phyloP scores from a whole-genome alignment of 2,329 filamentous ascomycete species.

The Aspergillus sp. region DNA sequence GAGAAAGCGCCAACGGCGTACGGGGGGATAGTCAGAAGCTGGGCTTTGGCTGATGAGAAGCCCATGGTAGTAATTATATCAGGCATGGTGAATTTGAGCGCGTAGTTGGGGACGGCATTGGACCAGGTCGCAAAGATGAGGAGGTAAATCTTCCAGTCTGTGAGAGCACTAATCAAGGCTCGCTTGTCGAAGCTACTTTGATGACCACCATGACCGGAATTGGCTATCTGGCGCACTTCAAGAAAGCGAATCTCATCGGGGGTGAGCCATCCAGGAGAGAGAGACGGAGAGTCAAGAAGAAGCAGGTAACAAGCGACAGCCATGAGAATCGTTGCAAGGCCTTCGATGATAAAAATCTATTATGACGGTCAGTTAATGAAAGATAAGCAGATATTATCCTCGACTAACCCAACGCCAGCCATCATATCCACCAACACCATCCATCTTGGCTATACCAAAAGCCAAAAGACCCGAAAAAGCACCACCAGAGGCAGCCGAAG shows the following conservation, averaged over 20 bases:
- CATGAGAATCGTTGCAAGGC: slow-evolving; percentile 61
- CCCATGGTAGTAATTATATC: slow-evolving; percentile 41
- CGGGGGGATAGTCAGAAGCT: slow-evolving; percentile 23
- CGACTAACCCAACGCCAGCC: slow-evolving; percentile 15
- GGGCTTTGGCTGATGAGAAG: slow-evolving; percentile 30
- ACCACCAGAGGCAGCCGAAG: slow-evolving; percentile 68
- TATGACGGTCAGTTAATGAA: background rate
- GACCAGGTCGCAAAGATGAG: slow-evolving; percentile 41
- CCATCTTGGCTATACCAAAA: slow-evolving; percentile 78
- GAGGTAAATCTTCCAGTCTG: slow-evolving; percentile 47
- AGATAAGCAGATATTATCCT: background rate
- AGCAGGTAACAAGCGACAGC: slow-evolving; percentile 38
- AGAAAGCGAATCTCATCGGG: slow-evolving; percentile 39
- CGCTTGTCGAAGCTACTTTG: slow-evolving; percentile 28
- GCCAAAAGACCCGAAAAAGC: slow-evolving; percentile 80
- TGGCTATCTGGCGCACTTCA: slow-evolving; percentile 33
- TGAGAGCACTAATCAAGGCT: slow-evolving; percentile 36
- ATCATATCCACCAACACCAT: slow-evolving; percentile 46
- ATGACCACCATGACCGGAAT: slow-evolving; percentile 10
- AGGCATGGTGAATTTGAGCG: slow-evolving; percentile 31
- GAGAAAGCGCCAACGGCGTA: slow-evolving; percentile 35
- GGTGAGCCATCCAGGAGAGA: slow-evolving; percentile 32
- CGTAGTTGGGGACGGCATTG: slow-evolving; percentile 36
- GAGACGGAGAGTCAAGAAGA: slow-evolving; percentile 34
- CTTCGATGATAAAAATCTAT: slow-evolving; percentile 58